phyloP scores from a whole-genome alignment of 2,329 filamentous ascomycete genomes.

The Harringtonia lauricola region DNA sequence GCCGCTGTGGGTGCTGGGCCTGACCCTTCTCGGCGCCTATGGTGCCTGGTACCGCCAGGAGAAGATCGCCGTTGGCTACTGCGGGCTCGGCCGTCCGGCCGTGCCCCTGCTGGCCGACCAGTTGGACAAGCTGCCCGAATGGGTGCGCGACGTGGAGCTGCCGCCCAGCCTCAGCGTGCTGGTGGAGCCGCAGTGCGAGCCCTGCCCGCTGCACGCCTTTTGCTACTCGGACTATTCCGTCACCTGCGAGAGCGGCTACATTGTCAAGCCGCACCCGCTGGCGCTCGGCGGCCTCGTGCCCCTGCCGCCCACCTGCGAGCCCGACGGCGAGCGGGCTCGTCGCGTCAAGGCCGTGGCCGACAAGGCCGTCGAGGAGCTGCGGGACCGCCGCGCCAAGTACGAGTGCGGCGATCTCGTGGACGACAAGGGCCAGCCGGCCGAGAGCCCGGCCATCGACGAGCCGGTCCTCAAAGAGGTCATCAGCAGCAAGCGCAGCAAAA shows the following conservation, averaged over 20 bases:
- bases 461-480: slow-evolving; percentile 69
- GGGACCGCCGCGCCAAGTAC: slow-evolving; percentile 75
- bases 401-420: slow-evolving; percentile 71
- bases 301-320: slow-evolving; percentile 82
- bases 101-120: slow-evolving; percentile 28
- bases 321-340: slow-evolving; percentile 84
- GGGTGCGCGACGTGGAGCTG: slow-evolving; percentile 38
- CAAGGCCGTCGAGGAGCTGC: slow-evolving; percentile 74
- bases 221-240: slow-evolving; percentile 72
- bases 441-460: slow-evolving; percentile 51
- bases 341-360: slow-evolving; percentile 82
- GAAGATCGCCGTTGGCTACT: slow-evolving; percentile 93
- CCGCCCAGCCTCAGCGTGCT: slow-evolving; percentile 59
- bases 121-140: slow-evolving; percentile 27
- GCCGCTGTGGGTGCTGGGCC: slow-evolving; percentile 59
- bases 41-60: slow-evolving; percentile 83
- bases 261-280: slow-evolving; percentile 74
- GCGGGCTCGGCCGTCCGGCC: slow-evolving; percentile 64
- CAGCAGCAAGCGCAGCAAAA: slow-evolving; percentile 64
- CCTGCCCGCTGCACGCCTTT: slow-evolving; percentile 80
- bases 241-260: slow-evolving; percentile 76
- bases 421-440: slow-evolving; percentile 46
- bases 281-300: slow-evolving; percentile 72
- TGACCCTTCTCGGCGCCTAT: slow-evolving; percentile 61
- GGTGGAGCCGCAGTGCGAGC: slow-evolving; percentile 73